phyloP scores from a whole-genome alignment of 192 early-diverging fungal genomes.

The Umbelopsis vinacea region DNA sequence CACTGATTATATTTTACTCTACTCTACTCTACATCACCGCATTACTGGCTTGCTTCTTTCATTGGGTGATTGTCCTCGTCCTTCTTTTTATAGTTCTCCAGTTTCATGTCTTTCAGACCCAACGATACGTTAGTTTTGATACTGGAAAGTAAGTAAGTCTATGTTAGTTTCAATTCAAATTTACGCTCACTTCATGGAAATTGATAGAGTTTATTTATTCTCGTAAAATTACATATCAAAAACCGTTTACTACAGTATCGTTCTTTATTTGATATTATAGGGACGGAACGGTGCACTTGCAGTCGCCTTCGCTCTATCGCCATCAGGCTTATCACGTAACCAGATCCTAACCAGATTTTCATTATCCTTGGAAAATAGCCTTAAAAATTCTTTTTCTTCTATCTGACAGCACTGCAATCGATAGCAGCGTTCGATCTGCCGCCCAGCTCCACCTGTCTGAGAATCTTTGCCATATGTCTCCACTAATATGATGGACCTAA shows the following conservation, averaged over 20 bases:
- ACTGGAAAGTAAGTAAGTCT: too few species aligned
- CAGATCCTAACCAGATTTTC: too few species aligned
- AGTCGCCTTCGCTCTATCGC: too few species aligned
- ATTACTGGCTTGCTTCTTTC: background rate
- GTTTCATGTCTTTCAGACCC: conserved; percentile 88
- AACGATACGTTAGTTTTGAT: conserved; percentile 87
- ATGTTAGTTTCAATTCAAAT: too few species aligned
- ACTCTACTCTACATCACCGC: background rate
- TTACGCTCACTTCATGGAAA: too few species aligned
- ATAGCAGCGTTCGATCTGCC: background rate
- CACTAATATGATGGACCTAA: background rate
- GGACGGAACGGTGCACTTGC: too few species aligned
- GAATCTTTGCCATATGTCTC: background rate
- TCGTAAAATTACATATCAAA: too few species aligned
- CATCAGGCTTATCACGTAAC: too few species aligned
- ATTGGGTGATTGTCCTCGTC: conserved; percentile 2
- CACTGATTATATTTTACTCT: background rate
- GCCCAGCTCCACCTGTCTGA: background rate
- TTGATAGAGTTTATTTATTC: too few species aligned
- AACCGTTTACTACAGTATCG: too few species aligned
- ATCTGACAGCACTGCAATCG: background rate
- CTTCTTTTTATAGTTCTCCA: conserved; percentile 67
- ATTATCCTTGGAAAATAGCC: background rate
- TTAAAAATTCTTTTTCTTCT: background rate
- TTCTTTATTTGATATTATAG: too few species aligned